These are phyloP conservation scores for Rhizopogon vinicolor DNA, from an alignment of 768 basidiomycete genomes.

Conservation along the genomic window DNA sequence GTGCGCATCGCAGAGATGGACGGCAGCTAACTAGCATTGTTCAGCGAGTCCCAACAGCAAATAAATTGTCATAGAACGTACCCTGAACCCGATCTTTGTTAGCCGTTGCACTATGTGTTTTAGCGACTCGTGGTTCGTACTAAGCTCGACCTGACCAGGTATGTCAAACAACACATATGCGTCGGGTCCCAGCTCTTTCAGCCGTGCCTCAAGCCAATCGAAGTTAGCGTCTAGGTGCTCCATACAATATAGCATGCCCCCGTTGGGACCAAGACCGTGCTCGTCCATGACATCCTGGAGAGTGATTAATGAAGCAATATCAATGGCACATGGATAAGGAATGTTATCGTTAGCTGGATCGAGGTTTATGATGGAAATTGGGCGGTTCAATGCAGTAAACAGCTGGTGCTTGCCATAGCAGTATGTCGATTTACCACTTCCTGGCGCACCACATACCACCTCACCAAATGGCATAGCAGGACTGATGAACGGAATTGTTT, in stretches of 20 bases:
- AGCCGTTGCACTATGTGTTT: constrained; percentile 72
- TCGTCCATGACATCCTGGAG: constrained; percentile 84
- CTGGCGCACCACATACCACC: constrained; percentile 81
- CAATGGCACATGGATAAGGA: constrained; percentile 88
- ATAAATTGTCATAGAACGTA: constrained; percentile 39
- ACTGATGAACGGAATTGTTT: neutral
- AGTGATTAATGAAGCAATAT: constrained; percentile 81
- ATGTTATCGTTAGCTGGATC: constrained; percentile 92
- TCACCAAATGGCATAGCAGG: constrained; percentile 79
- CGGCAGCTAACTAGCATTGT: constrained; percentile 70
- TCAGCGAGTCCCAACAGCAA: constrained; percentile 1
- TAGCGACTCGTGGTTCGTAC: constrained; percentile 91
- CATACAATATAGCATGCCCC: constrained; percentile 94
- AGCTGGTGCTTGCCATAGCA: constrained; percentile 87
- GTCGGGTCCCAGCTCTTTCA: constrained; percentile 63
- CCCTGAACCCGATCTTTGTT: constrained; percentile 76
- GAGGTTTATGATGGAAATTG: constrained; percentile 88
- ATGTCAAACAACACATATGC: constrained; percentile 93
- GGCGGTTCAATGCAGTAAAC: constrained; percentile 79
- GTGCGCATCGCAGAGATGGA: constrained; percentile 95
- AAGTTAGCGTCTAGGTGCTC: constrained; percentile 95
- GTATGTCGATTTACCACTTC: constrained; percentile 86
- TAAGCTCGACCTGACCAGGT: constrained; percentile 96
- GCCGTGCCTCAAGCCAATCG: constrained; percentile 76
- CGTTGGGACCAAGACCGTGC: constrained; percentile 88